A percentile compares a stretch with the other conserved stretches of the same genome.
phyloP scores from a whole-genome alignment of 2,329 filamentous ascomycete species.

The Chrysoporthe deuterocubensis region DNA sequence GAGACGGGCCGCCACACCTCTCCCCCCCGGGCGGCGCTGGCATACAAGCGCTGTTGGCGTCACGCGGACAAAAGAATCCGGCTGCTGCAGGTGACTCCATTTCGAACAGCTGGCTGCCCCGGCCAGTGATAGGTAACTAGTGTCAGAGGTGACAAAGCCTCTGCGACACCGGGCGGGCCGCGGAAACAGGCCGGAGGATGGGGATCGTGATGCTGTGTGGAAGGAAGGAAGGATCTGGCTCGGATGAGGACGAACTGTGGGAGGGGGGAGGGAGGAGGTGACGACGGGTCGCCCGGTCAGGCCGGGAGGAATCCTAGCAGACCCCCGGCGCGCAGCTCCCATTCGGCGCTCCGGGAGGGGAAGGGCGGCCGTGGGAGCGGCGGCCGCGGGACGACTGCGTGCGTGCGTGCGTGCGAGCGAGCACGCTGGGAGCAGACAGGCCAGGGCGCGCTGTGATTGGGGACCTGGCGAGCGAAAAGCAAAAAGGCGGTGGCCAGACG shows the following conservation, averaged over 20 bases:
- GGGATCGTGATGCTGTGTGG: background rate
- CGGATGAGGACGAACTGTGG: background rate
- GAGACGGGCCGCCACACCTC: slow-evolving; percentile 2
- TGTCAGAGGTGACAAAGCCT: slow-evolving; percentile 7
- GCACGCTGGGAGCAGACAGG: background rate
- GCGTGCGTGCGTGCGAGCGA: background rate
- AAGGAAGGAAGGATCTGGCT: background rate
- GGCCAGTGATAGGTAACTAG: slow-evolving; percentile 11
- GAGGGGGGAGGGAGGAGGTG: background rate
- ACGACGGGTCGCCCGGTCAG: slow-evolving; percentile 12
- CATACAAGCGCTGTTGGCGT: background rate
- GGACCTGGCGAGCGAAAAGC: background rate
- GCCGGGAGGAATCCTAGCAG: slow-evolving; percentile 8
- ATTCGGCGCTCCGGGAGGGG: slow-evolving; percentile 26
- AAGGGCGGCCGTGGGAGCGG: slow-evolving; percentile 23
- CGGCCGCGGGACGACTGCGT: slow-evolving; percentile 18
- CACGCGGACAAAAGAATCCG: background rate
- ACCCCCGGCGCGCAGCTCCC: slow-evolving; percentile 19
- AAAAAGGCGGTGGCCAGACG: background rate
- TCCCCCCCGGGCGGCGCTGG: background rate
- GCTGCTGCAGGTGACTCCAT: slow-evolving; percentile 7
- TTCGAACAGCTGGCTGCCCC: background rate
- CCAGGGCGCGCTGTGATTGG: background rate
- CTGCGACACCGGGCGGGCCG: slow-evolving; percentile 14
- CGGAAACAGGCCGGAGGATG: slow-evolving; percentile 20